These are phyloP conservation scores for Pseudogymnoascus sp. DNA, from an alignment of 2,329 filamentous ascomycete genomes.

Conservation along the genomic window DNA sequence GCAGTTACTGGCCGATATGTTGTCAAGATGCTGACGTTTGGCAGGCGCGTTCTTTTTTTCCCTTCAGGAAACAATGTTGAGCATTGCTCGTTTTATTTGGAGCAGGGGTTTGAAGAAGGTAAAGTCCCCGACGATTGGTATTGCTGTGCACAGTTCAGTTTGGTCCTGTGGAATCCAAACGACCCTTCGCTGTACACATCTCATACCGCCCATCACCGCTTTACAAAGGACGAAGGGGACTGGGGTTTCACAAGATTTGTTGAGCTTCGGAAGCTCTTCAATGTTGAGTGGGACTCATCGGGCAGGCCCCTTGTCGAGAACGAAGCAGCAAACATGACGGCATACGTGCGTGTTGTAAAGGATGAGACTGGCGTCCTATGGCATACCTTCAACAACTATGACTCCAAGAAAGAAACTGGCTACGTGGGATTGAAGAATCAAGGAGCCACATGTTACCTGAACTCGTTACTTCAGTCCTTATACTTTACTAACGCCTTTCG, in stretches of 20 bases:
- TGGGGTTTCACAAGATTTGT: slow-evolving; percentile 99
- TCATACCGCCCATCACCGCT: slow-evolving; percentile 84
- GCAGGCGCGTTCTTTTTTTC: slow-evolving; percentile 87
- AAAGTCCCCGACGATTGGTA: slow-evolving; percentile 87
- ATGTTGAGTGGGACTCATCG: slow-evolving; percentile 62
- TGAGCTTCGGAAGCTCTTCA: slow-evolving; percentile 79
- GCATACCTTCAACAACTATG: slow-evolving; percentile 90
- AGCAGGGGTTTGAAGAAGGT: slow-evolving; percentile 76
- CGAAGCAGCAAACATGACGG: slow-evolving; percentile 70
- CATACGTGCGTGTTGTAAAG: slow-evolving; percentile 73
- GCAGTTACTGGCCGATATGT: slow-evolving; percentile 1
- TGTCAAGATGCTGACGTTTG: neutral
- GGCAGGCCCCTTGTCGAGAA: slow-evolving; percentile 67
- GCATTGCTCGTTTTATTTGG: slow-evolving; percentile 88
- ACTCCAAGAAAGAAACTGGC: slow-evolving; percentile 98
- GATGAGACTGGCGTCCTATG: slow-evolving; percentile 83
- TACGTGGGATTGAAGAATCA: slow-evolving; percentile 97
- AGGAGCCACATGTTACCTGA: slow-evolving; percentile 84
- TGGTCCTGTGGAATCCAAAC: slow-evolving; percentile 90
- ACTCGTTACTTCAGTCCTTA: slow-evolving; percentile 74
- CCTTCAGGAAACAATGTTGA: slow-evolving; percentile 93
- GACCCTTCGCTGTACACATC: slow-evolving; percentile 79
- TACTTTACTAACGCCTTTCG: slow-evolving; percentile 91
- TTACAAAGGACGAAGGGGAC: slow-evolving; percentile 91
- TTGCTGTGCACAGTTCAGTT: slow-evolving; percentile 88